Base-by-base conservation (phyloP, 2,329 filamentous ascomycete genomes). In the Ophiocordyceps robertsii region DNA sequence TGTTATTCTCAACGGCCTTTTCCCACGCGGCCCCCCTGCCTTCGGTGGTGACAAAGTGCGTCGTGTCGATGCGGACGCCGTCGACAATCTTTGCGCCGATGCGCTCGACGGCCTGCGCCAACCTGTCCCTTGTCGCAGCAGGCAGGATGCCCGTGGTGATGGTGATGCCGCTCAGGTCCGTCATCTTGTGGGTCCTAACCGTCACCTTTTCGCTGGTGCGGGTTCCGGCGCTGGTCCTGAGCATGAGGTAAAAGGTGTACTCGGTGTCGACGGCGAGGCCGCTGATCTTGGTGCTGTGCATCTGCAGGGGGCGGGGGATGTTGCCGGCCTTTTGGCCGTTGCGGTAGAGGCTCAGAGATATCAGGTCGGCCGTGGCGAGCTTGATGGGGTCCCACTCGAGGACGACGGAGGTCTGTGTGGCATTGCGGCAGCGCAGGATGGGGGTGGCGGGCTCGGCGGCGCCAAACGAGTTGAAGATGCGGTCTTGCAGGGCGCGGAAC, bases 131-230 rank as follows among this genome's bases (percentile, higher is more conserved):
- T 43, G 82, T 69, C 42, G 80, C 68, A 8, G 75, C 70, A 2
- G 89, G 84, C 62, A 98, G 73, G 52, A 95, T 75, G 40, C 92
- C 92, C 1, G 88, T 82, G 3, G 90, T 95, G 53, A 98, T 84
- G 21, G 90, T 96, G 61, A 98, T 89, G 45, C 92, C 92, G 51
- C 84, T 89, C 41, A 98, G 71, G 61, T 98, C 89, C 33, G 90
- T 96, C 89, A 98, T 95, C 70, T 95, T 95, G 69, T 98, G 92
- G 38, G 92, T 98, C 56, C 83, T 80, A 45, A 95, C 88, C 4
- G 75, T 75, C 41, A 98, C 72, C 60, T 84, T 86, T 50, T 95
- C 85, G 59, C 84, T 92, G 47, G 75, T 75, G 56, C 80, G 89
- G 33, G 85, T 94, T 45, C 92, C 92, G 5, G 92, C 92, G 43